Conservation (phyloP, 1,284 basidiomycete genomes). For the Trichosporon coremiiforme region DNA sequence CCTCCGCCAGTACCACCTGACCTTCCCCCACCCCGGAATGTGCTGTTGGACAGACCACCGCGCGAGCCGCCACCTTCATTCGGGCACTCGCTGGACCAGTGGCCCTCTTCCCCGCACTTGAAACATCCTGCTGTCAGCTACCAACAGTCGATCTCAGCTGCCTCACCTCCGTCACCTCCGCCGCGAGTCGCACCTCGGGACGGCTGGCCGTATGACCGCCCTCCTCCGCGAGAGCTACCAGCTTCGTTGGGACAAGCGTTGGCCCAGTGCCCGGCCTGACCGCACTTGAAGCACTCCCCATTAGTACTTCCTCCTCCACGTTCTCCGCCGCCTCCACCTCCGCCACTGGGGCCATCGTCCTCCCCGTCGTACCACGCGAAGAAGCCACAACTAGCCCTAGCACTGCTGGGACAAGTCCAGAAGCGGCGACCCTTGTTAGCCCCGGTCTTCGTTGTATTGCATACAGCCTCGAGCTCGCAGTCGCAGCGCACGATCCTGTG, state of each 20-base stretch:
- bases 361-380: conserved; percentile 81
- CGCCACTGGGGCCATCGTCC: conserved; percentile 33
- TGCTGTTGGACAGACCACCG: too few relatives aligned
- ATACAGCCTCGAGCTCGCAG: conserved; percentile 69
- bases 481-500: conserved; percentile 61
- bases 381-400: conserved; percentile 66
- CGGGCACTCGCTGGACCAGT: too few relatives aligned
- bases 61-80: too few relatives aligned
- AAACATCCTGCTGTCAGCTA: too few relatives aligned
- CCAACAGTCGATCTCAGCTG: too few relatives aligned
- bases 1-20: neutral
- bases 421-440: conserved; percentile 74
- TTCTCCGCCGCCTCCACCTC: conserved; percentile 32
- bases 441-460: conserved; percentile 66
- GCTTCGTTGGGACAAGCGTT: conserved; percentile 41
- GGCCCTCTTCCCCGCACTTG: too few relatives aligned
- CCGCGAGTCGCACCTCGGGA: neutral
- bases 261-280: conserved; percentile 56
- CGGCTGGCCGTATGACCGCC: neutral
- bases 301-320: conserved; percentile 23
- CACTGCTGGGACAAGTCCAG: conserved; percentile 65
- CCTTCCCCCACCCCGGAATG: too few relatives aligned
- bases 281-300: conserved; percentile 49
- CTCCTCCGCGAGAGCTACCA: conserved; percentile 7
- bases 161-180: conserved; percentile 14